Evolutionary conservation across 768 basidiomycete species (phyloP).

Genomic region (Kockovaella imperatae): DNA sequence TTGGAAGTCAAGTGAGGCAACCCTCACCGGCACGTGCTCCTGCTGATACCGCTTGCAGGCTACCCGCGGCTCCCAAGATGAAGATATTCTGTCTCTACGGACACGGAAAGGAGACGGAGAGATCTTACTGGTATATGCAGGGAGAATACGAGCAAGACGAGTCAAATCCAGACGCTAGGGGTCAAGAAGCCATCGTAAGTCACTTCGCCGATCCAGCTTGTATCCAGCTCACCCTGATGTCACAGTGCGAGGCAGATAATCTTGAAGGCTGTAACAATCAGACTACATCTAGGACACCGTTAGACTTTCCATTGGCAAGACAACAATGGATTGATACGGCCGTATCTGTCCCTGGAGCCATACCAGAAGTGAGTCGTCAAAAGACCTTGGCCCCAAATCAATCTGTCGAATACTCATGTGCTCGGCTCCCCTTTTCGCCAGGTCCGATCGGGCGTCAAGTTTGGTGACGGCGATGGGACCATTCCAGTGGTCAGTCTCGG

Average conservation of each 20-base stretch:
- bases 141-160: slow-evolving; percentile 65
- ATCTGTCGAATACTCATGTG: too few species aligned
- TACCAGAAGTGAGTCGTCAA: slow-evolving; percentile 25
- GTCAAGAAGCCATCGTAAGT: slow-evolving; percentile 30
- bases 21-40: not conserved
- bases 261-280: slow-evolving; percentile 48
- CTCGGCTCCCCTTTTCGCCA: slow-evolving; percentile 31
- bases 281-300: slow-evolving; percentile 47
- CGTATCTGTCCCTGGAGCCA: slow-evolving; percentile 57
- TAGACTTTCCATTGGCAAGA: slow-evolving; percentile 55
- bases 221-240: not conserved
- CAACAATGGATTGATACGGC: slow-evolving; percentile 78
- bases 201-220: not conserved
- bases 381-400: too few species aligned
- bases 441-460: slow-evolving; percentile 73
- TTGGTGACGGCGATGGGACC: slow-evolving; percentile 94
- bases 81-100: slow-evolving; percentile 90
- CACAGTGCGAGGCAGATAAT: slow-evolving; percentile 47
- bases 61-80: slow-evolving; percentile 85
- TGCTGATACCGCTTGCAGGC: slow-evolving; percentile 45
- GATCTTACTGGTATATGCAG: slow-evolving; percentile 83
- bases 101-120: slow-evolving; percentile 91
- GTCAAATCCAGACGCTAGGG: slow-evolving; percentile 38
- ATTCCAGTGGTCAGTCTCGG: slow-evolving; percentile 50
- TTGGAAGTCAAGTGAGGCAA: slow-evolving; percentile 31